Evolutionary conservation across 1,284 basidiomycete genomes (phyloP).

Genomic region (Sanghuangporus weigelae): DNA sequence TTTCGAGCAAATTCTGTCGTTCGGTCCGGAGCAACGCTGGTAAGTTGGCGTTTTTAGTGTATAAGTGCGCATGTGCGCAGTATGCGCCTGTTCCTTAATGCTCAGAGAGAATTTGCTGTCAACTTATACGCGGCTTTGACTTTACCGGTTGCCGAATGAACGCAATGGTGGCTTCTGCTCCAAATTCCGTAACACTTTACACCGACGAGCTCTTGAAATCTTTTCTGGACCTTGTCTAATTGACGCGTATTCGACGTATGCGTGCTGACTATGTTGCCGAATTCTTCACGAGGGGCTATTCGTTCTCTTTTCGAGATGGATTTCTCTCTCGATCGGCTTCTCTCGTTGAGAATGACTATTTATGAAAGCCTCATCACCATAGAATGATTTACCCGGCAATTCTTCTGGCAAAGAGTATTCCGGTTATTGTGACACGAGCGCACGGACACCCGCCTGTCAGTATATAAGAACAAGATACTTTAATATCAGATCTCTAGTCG

Average conservation of each 20-base stretch:
- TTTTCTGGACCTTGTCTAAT: neutral
- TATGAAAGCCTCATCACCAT: neutral
- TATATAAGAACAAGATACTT: neutral
- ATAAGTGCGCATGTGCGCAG: neutral
- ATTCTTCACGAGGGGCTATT: neutral
- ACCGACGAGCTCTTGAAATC: neutral
- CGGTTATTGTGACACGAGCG: neutral
- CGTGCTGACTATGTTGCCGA: neutral
- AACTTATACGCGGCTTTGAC: neutral
- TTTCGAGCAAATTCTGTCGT: neutral
- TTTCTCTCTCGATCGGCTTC: neutral
- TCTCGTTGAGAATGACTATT: neutral
- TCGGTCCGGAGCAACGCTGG: neutral
- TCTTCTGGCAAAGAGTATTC: neutral
- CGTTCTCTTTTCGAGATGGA: neutral
- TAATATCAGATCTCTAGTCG: neutral
- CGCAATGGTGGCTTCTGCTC: neutral
- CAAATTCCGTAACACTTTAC: neutral
- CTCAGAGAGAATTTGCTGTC: neutral
- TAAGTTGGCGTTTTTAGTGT: neutral
- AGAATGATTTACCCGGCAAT: neutral
- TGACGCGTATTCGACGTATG: neutral
- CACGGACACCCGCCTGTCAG: neutral
- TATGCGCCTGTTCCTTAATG: neutral
- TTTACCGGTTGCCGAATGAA: neutral